A percentile compares a stretch with the other conserved stretches of the same genome.
These are phyloP conservation scores for Melanomma pulvis-pyrius DNA, from an alignment of 495 filamentous ascomycete species.

Conservation along the genomic window DNA sequence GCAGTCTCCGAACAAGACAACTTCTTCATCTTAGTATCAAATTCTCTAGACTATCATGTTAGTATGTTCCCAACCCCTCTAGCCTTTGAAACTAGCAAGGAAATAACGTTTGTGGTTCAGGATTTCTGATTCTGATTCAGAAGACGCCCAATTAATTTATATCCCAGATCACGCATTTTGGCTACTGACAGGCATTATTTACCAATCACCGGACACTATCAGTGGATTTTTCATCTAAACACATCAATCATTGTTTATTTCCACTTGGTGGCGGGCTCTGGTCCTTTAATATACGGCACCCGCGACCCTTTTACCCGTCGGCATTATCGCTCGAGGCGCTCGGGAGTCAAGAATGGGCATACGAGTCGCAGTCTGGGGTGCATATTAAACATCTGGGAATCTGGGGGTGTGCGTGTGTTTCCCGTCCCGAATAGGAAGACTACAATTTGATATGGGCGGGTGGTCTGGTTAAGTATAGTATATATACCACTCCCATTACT, in stretches of 20 bases:
- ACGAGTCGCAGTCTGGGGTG: conserved; percentile 23
- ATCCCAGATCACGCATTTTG: conserved; percentile 19
- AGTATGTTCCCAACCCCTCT: no score
- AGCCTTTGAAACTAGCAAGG: no score
- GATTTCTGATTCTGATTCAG: background rate
- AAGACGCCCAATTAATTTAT: conserved; percentile 15
- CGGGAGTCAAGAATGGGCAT: conserved; percentile 1
- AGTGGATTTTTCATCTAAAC: conserved; percentile 21
- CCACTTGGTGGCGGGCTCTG: background rate
- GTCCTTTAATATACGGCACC: background rate
- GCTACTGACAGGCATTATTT: background rate
- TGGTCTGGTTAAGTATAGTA: background rate
- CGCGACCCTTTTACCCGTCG: conserved; percentile 25
- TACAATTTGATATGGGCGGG: background rate
- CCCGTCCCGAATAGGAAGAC: background rate
- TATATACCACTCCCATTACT: background rate
- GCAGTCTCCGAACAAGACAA: no score
- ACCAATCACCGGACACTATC: background rate
- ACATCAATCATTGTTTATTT: conserved; percentile 9
- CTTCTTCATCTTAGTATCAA: no score
- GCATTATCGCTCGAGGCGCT: background rate
- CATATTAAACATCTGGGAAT: conserved; percentile 6
- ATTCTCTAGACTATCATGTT: no score
- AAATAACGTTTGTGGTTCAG: background rate
- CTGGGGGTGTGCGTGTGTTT: background rate